Base-by-base conservation (phyloP, 331 rosid species). In the Rosa hybrid region DNA sequence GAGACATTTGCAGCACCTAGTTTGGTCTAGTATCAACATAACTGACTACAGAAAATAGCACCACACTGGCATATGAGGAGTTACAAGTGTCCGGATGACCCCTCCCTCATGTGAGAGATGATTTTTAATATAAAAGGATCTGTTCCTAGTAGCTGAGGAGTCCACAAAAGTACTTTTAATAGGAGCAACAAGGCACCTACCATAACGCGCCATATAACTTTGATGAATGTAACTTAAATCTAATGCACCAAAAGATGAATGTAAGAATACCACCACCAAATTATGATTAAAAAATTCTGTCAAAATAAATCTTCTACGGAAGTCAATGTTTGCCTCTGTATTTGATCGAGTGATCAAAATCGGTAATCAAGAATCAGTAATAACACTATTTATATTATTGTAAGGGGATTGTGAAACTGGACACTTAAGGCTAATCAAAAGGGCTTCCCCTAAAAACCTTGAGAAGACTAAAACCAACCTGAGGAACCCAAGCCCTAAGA, bases 401-500 rank as follows among this genome's bases (percentile, higher is more conserved):
- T 1, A 12, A 30, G 20, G 1, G 42, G 20, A 63, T 27, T 63
- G 41, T 34, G 71, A 57, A 57, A 57, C 30, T 21, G 12, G 21
- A 54, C 2, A 7, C 21, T 5, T 54, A 54, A n/a, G 64, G 41
- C 17, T 20, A 39, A 54, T 20, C 23, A 42, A 34, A 34, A 34
- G 39, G 39, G 39, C 39, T 34, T 34, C 39, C 39, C 39, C 39
- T 34, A 34, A 34, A 34, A 71, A 46, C 68, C 44, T 81, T 57
- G 79, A 51, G 45, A 30, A 21, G 42, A 21, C 76, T 25, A n/a
- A 23, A 30, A 86, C 86, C 75, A 65, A 96, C 99, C 96, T 96
- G 94, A 49, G 99, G 99, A 82, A 90, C 90, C 99, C 98, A 96
- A 14, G 83, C 97, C 83, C 96, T 89, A 63, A 91, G 85, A 81